These are phyloP conservation scores for Fibroporia radiculosa DNA, from an alignment of 768 basidiomycete species.

Conservation along the genomic window DNA sequence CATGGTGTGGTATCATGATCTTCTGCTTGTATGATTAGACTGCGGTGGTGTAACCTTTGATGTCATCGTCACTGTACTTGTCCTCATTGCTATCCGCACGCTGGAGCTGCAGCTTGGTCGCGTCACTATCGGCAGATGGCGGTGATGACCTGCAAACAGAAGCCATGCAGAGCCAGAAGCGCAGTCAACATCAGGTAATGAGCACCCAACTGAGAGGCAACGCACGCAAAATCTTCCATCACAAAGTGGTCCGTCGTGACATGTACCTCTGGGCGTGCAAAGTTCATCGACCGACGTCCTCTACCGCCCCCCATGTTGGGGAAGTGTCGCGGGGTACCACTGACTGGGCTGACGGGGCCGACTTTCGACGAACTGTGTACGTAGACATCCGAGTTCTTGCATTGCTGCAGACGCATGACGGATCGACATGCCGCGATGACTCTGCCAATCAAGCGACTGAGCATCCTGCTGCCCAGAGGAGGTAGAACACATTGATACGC, in stretches of 20 bases:
- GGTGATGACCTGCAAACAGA: background rate
- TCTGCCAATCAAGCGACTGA: slow-evolving; percentile 9
- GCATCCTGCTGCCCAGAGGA: background rate
- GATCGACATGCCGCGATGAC: slow-evolving; percentile 60
- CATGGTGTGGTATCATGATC: no score
- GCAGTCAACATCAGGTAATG: background rate
- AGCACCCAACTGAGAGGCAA: background rate
- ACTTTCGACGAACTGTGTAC: slow-evolving; percentile 15
- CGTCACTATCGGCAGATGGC: background rate
- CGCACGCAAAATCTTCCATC: slow-evolving; percentile 41
- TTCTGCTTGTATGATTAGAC: no score
- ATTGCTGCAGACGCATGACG: slow-evolving; percentile 59
- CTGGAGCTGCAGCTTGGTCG: background rate
- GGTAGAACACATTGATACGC: slow-evolving; percentile 11
- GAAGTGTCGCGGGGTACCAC: slow-evolving; percentile 8
- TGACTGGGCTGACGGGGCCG: background rate
- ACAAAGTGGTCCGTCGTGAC: slow-evolving; percentile 56
- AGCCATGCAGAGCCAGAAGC: no score
- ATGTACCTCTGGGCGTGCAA: slow-evolving; percentile 37
- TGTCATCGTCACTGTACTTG: background rate
- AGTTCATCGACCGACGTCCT: background rate
- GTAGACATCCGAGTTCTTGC: slow-evolving; percentile 27
- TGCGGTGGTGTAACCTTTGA: no score
- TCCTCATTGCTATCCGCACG: background rate
- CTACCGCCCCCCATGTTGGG: background rate